Percentiles rank a stretch among this genome's conserved stretches.
Evolutionary conservation across 2,329 filamentous ascomycete species (phyloP).

Genomic region (Corinectria fuckeliana): DNA sequence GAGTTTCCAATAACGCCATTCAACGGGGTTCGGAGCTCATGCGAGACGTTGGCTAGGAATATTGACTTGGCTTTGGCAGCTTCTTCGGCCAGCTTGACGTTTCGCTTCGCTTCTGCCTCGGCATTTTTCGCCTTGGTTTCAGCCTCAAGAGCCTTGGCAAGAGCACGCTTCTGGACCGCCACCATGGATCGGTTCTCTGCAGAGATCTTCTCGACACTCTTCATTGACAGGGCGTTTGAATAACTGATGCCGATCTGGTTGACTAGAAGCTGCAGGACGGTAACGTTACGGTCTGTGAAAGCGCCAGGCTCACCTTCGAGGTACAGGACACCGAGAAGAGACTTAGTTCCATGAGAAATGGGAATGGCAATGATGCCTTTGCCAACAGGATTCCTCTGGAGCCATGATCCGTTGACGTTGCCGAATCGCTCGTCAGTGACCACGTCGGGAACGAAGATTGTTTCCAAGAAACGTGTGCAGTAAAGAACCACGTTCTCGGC

Average conservation of each 20-base stretch:
- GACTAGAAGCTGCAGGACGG: constrained; percentile 72
- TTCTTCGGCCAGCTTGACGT: constrained; percentile 83
- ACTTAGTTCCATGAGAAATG: constrained; percentile 74
- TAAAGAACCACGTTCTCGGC: constrained; percentile 80
- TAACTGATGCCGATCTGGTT: constrained; percentile 80
- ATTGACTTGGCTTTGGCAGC: constrained; percentile 84
- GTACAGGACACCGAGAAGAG: constrained; percentile 76
- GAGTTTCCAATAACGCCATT: constrained; percentile 91
- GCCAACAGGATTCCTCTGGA: constrained; percentile 71
- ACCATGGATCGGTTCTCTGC: constrained; percentile 82
- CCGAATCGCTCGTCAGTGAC: constrained; percentile 79
- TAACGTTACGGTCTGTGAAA: constrained; percentile 77
- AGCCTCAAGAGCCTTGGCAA: constrained; percentile 74
- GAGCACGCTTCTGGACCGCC: constrained; percentile 74
- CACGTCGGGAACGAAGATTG: constrained; percentile 76
- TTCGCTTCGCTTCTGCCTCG: constrained; percentile 77
- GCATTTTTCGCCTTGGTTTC: constrained; percentile 79
- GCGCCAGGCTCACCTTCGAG: constrained; percentile 76
- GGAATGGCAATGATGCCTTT: constrained; percentile 82
- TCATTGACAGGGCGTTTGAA: constrained; percentile 71
- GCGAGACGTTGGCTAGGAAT: constrained; percentile 80
- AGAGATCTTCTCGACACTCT: constrained; percentile 77
- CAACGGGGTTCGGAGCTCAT: constrained; percentile 81
- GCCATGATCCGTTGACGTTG: constrained; percentile 74
- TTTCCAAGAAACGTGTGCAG: constrained; percentile 77